These are phyloP conservation scores for Hirschfeldia incana DNA, from an alignment of 345 rosid species.

Conservation along the genomic window DNA sequence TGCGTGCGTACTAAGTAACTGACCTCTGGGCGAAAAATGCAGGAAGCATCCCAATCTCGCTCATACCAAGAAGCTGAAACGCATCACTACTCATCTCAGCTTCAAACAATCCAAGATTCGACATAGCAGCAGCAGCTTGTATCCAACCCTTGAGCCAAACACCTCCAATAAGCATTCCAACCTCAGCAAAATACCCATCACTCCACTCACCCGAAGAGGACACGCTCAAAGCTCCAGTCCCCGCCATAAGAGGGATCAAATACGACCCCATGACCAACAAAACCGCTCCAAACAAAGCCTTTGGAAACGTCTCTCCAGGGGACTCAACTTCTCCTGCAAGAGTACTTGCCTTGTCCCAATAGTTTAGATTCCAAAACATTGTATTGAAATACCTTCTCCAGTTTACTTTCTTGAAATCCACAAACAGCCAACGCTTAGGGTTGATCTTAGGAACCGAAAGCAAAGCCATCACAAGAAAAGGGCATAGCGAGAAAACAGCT, in stretches of 20 bases:
- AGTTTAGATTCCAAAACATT: slow-evolving; percentile 96
- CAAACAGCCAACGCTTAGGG: slow-evolving; percentile 70
- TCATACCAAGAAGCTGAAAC: slow-evolving; percentile 93
- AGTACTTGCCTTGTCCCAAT: slow-evolving; percentile 97
- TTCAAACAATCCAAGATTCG: slow-evolving; percentile 90
- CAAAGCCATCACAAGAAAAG: slow-evolving; percentile 71
- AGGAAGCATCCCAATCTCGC: slow-evolving; percentile 92
- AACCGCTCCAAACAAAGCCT: slow-evolving; percentile 78
- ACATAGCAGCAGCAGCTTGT: slow-evolving; percentile 93
- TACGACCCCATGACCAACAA: slow-evolving; percentile 75
- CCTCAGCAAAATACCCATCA: slow-evolving; percentile 94
- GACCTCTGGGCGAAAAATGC: slow-evolving; percentile 71
- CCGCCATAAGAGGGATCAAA: slow-evolving; percentile 79
- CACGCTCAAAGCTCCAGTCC: slow-evolving; percentile 65
- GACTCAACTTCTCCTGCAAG: slow-evolving; percentile 86
- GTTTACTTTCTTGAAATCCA: slow-evolving; percentile 61
- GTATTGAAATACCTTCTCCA: slow-evolving; percentile 92
- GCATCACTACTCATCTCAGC: slow-evolving; percentile 98
- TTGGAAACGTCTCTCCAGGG: slow-evolving; percentile 84
- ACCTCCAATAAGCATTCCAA: slow-evolving; percentile 87
- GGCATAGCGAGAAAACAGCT: slow-evolving; percentile 70
- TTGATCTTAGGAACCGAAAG: slow-evolving; percentile 65
- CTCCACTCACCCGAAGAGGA: slow-evolving; percentile 65
- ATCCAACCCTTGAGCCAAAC: slow-evolving; percentile 90
- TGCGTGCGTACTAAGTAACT: background rate